Conservation (phyloP, 805 yeast species). For the Lipomyces lipofer region DNA sequence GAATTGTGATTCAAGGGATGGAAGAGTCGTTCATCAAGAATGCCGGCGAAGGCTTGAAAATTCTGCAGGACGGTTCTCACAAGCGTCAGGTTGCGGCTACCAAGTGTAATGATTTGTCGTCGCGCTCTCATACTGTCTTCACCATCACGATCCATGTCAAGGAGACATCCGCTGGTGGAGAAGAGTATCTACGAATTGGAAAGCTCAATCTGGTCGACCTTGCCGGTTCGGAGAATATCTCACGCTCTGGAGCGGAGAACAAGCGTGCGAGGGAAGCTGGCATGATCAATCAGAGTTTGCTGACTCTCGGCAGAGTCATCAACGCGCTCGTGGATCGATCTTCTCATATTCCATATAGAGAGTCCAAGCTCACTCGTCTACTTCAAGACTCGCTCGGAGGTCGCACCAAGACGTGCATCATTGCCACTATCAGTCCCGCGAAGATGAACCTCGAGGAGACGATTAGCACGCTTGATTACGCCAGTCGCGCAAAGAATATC, state of each 20-base stretch:
- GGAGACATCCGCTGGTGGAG: constrained; percentile 50
- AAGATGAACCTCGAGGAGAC: constrained; percentile 77
- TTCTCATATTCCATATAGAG: constrained; percentile 81
- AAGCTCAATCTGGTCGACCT: constrained; percentile 85
- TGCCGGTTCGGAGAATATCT: constrained; percentile 93
- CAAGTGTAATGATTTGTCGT: constrained; percentile 70
- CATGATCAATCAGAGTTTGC: constrained; percentile 80
- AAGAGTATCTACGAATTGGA: constrained; percentile 55
- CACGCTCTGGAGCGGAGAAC: constrained; percentile 81
- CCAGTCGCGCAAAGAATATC: constrained; percentile 80
- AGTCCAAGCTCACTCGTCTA: constrained; percentile 75
- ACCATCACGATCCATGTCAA: constrained; percentile 64
- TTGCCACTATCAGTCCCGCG: constrained; percentile 87
- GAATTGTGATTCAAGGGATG: constrained; percentile 58
- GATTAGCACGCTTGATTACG: constrained; percentile 80
- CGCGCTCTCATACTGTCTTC: constrained; percentile 79
- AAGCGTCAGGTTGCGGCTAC: constrained; percentile 77
- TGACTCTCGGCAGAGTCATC: constrained; percentile 87
- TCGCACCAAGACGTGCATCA: constrained; percentile 77
- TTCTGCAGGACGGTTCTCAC: constrained; percentile 57
- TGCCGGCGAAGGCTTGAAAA: constrained; percentile 53
- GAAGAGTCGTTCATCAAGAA: constrained; percentile 53
- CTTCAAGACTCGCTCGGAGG: constrained; percentile 88
- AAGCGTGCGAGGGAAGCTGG: constrained; percentile 93
- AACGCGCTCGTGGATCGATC: constrained; percentile 64